Conservation (phyloP, 169 alveolate species). For the Plasmodium inui region DNA sequence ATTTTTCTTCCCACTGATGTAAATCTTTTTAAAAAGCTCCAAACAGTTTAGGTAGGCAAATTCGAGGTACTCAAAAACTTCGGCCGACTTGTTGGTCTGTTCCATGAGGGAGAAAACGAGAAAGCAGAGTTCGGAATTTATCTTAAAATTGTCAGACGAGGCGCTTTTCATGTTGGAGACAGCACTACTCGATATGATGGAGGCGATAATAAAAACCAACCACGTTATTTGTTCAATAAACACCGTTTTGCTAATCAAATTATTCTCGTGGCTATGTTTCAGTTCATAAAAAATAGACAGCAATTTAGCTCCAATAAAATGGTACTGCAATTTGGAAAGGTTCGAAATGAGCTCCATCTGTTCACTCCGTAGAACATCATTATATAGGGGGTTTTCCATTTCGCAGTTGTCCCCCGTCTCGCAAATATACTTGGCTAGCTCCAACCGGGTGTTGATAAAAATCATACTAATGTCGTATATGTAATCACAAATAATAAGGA, state of each 20-base stretch:
- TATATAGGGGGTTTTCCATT: slow-evolving; percentile 55
- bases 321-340: slow-evolving; percentile 78
- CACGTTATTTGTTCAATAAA: slow-evolving; percentile 84
- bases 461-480: slow-evolving; percentile 54
- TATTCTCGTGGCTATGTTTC: slow-evolving; percentile 66
- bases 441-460: slow-evolving; percentile 67
- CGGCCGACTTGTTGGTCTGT: slow-evolving; percentile 73
- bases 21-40: slow-evolving; percentile 93
- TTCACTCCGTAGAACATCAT: slow-evolving; percentile 80
- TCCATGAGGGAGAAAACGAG: slow-evolving; percentile 74
- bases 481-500: slow-evolving; percentile 61
- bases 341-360: slow-evolving; percentile 83
- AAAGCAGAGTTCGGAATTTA: slow-evolving; percentile 66
- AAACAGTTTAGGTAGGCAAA: slow-evolving; percentile 90
- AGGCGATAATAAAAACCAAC: slow-evolving; percentile 84
- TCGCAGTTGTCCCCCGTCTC: slow-evolving; percentile 73
- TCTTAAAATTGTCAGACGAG: slow-evolving; percentile 37
- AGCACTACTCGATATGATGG: slow-evolving; percentile 85
- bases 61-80: slow-evolving; percentile 87
- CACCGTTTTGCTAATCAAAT: slow-evolving; percentile 64
- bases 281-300: slow-evolving; percentile 70
- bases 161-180: slow-evolving; percentile 66
- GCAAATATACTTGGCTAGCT: slow-evolving; percentile 60
- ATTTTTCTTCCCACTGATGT: slow-evolving; percentile 92
- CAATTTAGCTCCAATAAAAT: slow-evolving; percentile 74